Conservation (phyloP, 2,329 filamentous ascomycete species). For the Neoscytalidium dimidiatum region DNA sequence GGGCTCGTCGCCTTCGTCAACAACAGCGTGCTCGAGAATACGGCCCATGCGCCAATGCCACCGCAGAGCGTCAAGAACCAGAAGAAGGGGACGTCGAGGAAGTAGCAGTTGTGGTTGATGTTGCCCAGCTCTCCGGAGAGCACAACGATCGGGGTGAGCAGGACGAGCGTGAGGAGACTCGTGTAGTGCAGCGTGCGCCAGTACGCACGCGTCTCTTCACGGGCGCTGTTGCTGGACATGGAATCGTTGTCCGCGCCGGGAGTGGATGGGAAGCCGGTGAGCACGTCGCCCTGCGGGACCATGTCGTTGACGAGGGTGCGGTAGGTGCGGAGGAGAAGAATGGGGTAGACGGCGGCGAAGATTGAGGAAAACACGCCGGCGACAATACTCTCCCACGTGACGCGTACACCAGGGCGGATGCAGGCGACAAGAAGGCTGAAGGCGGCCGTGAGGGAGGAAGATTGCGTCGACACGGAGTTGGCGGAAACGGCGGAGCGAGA, state of each 20-base stretch:
- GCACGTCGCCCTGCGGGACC: constrained; percentile 46
- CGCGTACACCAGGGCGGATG: constrained; percentile 47
- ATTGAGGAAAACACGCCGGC: constrained; percentile 54
- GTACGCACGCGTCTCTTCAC: constrained; percentile 53
- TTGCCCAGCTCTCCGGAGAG: constrained; percentile 52
- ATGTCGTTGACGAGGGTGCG: constrained; percentile 48
- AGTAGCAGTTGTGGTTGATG: constrained; percentile 55
- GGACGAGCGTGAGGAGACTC: constrained; percentile 50
- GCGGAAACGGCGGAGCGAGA: constrained; percentile 48
- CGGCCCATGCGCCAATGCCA: constrained; percentile 49
- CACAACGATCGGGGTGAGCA: constrained; percentile 52
- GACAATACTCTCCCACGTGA: constrained; percentile 55
- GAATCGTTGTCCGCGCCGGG: constrained; percentile 3
- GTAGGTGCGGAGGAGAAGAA: constrained; percentile 53
- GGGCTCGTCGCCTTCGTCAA: constrained; percentile 54
- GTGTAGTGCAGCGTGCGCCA: constrained; percentile 56
- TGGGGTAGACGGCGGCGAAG: constrained; percentile 55
- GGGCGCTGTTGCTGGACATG: constrained; percentile 32
- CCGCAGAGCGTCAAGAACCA: constrained; percentile 56
- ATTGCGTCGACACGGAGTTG: constrained; percentile 52
- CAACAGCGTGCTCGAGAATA: constrained; percentile 51
- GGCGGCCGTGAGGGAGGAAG: constrained; percentile 52
- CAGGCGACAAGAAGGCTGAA: constrained; percentile 54
- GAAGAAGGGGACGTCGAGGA: constrained; percentile 58
- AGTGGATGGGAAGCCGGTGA: constrained; percentile 39